These are phyloP conservation scores for Populus hybrid DNA, from an alignment of 441 rosid genomes.

Conservation along the genomic window DNA sequence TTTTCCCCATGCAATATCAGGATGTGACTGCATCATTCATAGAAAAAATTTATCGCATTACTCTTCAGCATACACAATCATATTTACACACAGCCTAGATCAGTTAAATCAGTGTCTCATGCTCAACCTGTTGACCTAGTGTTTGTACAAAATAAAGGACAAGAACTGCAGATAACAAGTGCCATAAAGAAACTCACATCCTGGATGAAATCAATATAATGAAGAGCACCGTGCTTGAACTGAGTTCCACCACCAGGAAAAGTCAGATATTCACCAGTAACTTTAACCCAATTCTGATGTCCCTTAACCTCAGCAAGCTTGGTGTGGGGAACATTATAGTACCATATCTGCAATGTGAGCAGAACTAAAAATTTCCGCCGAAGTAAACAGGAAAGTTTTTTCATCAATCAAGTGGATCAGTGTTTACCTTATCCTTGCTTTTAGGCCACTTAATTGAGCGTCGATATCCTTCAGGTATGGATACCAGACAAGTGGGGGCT, in stretches of 20 bases:
- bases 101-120: constrained; percentile 61
- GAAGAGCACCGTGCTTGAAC: constrained; percentile 93
- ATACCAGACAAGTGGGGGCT: constrained; percentile 86
- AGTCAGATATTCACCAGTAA: constrained; percentile 81
- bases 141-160: background rate
- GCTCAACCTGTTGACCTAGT: background rate
- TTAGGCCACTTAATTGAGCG: constrained; percentile 82
- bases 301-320: constrained; percentile 84
- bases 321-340: constrained; percentile 84
- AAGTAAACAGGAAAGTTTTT: background rate
- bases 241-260: constrained; percentile 99
- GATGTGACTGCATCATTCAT: constrained; percentile 57
- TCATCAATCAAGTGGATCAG: constrained; percentile 1
- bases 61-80: constrained; percentile 26
- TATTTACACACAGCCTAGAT: constrained; percentile 12
- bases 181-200: constrained; percentile 40
- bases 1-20: constrained; percentile 88
- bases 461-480: constrained; percentile 82
- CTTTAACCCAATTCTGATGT: constrained; percentile 97
- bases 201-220: constrained; percentile 89
- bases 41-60: constrained; percentile 37
- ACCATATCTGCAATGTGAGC: constrained; percentile 65
- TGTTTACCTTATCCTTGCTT: constrained; percentile 82
- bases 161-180: background rate
- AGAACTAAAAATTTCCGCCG: constrained; percentile 15